A percentile compares a stretch with the other conserved stretches of the same genome.
Evolutionary conservation across 2,329 filamentous ascomycete species (phyloP).

Genomic region (Diaporthe citriasiana): DNA sequence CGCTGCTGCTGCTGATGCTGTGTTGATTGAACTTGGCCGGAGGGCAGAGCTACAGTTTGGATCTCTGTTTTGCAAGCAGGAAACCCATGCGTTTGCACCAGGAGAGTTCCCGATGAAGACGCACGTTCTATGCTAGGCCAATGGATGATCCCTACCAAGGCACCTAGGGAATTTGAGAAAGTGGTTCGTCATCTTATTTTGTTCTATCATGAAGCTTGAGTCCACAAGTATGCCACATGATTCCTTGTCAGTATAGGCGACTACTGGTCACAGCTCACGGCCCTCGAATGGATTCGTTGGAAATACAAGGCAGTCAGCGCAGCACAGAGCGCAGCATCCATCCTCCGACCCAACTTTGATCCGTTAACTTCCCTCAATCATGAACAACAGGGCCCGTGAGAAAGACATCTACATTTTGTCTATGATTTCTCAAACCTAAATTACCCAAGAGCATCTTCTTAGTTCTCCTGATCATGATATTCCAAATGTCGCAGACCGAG

Average conservation of each 20-base stretch:
- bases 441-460: neutral
- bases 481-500: neutral
- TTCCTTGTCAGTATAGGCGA: neutral
- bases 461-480: neutral
- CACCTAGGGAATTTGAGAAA: neutral
- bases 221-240: neutral
- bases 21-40: neutral
- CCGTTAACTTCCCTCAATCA: too few species aligned
- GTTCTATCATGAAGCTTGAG: neutral
- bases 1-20: neutral
- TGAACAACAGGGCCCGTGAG: too few species aligned
- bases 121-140: neutral
- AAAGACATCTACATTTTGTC: neutral
- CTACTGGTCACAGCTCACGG: neutral
- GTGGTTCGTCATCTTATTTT: neutral
- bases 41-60: neutral
- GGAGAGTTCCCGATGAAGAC: neutral
- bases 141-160: neutral
- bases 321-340: neutral
- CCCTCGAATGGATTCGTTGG: neutral
- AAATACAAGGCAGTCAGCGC: too few species aligned
- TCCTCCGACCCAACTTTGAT: neutral
- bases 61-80: neutral
- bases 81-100: neutral
- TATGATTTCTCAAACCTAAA: neutral